Evolutionary conservation across 306 rosid species (phyloP).

Genomic region (Cajanus cajan): DNA sequence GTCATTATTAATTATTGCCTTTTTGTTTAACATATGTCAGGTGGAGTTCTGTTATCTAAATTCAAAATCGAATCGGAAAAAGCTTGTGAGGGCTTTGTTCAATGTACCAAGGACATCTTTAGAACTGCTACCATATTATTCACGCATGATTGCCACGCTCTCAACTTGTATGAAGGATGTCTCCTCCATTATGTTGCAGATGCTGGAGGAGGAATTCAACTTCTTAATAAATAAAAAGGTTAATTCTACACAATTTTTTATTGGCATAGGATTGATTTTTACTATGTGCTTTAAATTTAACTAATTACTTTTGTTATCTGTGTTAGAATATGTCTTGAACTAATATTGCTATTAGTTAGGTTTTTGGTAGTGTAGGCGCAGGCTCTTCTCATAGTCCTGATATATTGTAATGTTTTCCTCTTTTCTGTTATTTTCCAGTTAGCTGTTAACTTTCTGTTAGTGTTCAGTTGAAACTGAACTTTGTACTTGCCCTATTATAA

Average conservation of each 20-base stretch:
- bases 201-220: constrained; percentile 97
- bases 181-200: constrained; percentile 74
- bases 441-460: no score
- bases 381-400: no score
- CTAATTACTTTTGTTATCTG: constrained; percentile 21
- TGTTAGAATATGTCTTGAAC: no score
- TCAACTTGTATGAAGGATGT: constrained; percentile 99
- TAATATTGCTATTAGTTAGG: no score
- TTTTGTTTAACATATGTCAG: constrained; percentile 42
- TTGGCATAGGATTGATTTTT: neutral
- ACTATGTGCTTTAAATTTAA: constrained; percentile 13
- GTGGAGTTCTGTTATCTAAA: constrained; percentile 97
- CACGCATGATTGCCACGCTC: constrained; percentile 95
- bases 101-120: constrained; percentile 97
- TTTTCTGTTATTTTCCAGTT: no score
- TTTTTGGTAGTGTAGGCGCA: no score
- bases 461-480: no score
- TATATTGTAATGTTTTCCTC: no score
- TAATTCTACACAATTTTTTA: neutral
- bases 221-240: constrained; percentile 98
- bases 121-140: constrained; percentile 87
- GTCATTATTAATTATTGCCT: constrained; percentile 13
- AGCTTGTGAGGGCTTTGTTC: constrained; percentile 93
- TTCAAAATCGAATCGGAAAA: constrained; percentile 87
- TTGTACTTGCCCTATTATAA: no score